These are phyloP conservation scores for Candida albicans DNA, from an alignment of 1,139 yeast genomes.

Conservation along the genomic window DNA sequence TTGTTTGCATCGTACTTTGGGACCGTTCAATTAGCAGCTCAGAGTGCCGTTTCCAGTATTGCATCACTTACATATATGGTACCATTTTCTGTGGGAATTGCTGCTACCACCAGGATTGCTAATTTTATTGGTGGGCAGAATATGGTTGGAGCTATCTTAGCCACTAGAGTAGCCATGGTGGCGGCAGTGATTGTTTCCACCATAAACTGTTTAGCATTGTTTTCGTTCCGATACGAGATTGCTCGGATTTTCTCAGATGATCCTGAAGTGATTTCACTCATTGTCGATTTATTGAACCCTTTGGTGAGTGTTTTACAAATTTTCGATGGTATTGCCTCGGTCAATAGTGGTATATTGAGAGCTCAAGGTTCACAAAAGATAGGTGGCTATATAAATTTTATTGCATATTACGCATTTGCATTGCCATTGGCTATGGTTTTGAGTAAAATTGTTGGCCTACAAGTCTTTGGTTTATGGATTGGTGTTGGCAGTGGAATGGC, in stretches of 20 bases:
- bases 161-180: slow-evolving; percentile 62
- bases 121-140: slow-evolving; percentile 83
- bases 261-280: slow-evolving; percentile 54
- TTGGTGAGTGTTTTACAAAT: slow-evolving; percentile 71
- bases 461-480: slow-evolving; percentile 79
- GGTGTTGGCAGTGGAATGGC: slow-evolving; percentile 80
- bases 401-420: slow-evolving; percentile 66
- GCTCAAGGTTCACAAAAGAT: slow-evolving; percentile 86
- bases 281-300: slow-evolving; percentile 56
- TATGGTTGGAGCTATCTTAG: slow-evolving; percentile 56
- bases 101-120: slow-evolving; percentile 84
- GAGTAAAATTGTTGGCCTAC: slow-evolving; percentile 54
- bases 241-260: slow-evolving; percentile 74
- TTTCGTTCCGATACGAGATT: slow-evolving; percentile 52
- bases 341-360: slow-evolving; percentile 79
- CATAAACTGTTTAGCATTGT: slow-evolving; percentile 54
- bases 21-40: slow-evolving; percentile 81
- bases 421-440: slow-evolving; percentile 67
- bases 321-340: slow-evolving; percentile 80
- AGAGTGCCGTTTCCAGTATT: slow-evolving; percentile 79
- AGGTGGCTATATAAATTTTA: slow-evolving; percentile 76
- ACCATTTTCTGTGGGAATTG: slow-evolving; percentile 87
- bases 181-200: slow-evolving; percentile 61
- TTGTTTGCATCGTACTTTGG: slow-evolving; percentile 79
- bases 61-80: slow-evolving; percentile 81